Conservation (phyloP, 768 basidiomycete species). For the Tylopilus sp. region DNA sequence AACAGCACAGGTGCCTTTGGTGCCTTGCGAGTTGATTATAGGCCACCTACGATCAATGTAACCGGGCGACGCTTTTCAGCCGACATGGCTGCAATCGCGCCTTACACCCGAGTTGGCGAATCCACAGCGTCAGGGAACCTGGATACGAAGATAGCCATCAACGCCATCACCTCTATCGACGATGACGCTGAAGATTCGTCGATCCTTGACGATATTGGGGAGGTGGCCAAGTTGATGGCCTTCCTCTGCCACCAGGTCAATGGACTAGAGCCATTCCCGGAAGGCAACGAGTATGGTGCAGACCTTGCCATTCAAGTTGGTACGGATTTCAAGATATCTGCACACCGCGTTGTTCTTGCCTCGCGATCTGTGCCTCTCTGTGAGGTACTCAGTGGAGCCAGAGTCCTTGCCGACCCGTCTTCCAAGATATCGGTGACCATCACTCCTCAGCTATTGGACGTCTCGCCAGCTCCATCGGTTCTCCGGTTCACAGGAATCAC, state of each 20-base stretch:
- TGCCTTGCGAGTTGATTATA: constrained; percentile 73
- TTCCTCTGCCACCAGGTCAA: constrained; percentile 5
- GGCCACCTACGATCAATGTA: constrained; percentile 51
- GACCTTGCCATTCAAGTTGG: constrained; percentile 56
- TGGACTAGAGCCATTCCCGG: background rate
- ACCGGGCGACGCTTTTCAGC: constrained; percentile 55
- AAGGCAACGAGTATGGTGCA: constrained; percentile 47
- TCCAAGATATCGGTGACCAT: constrained; percentile 32
- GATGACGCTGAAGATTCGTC: constrained; percentile 40
- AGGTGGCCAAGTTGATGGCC: constrained; percentile 25
- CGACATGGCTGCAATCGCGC: constrained; percentile 64
- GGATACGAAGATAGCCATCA: background rate
- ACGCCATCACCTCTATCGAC: constrained; percentile 14
- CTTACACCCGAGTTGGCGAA: constrained; percentile 45
- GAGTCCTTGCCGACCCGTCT: constrained; percentile 24
- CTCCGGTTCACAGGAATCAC: constrained; percentile 51
- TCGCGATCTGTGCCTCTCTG: constrained; percentile 51
- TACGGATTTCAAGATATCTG: constrained; percentile 48
- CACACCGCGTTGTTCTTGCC: constrained; percentile 63
- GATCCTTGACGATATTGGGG: constrained; percentile 35
- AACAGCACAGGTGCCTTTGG: constrained; percentile 88
- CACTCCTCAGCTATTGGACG: constrained; percentile 2
- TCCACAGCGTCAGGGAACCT: background rate
- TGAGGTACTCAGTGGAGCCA: constrained; percentile 37
- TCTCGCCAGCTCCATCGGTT: background rate